Evolutionary conservation across 257 asterid species (phyloP), one percentile per base, ranked within the genome.

Genomic region (Salvia splendens): DNA sequence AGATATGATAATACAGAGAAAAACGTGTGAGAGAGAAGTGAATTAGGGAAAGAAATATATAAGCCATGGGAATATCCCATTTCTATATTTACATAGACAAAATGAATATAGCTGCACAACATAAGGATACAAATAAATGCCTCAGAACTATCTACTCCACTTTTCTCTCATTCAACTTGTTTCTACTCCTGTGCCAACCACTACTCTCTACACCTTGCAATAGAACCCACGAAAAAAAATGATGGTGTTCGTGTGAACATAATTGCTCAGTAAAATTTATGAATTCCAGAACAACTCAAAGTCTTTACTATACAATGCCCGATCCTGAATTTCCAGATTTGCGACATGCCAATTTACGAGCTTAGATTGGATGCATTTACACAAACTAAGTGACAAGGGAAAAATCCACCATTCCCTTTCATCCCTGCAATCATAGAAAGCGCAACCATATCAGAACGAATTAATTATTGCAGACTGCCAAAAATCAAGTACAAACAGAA

Each of bases 351-450:
- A 91, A 70, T 91, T 91, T 60, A 94, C 78, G 70, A 94, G 89
- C 95, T 81, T 82, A 6, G 95, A 91, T 61, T 91, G 99, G 77
- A 91, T 75, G 73, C 91, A 85, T 82, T 94, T 94, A 82, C 96
- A 94, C 76, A 87, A 45, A 32, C 89, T 79, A 72, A 94, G 85
- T 51, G 90, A 95, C 38, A 85, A 77, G 24, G 99, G 99, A 49
- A 94, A 94, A 28, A 94, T 91, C 99, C 99, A 94, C 99, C 98
- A 94, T 66, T 88, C 99, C 74, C 95, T 85, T 83, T 91, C 99
- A 74, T 87, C 99, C 96, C 99, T 94, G 91, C 81, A 67, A 11
- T 47, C 71, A 71, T 36, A 68, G 24, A 56, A 74, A 49, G n/a
- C 71, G 66, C 45, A 43, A 5, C 30, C 55, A 33, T 32, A 38